phyloP scores from a whole-genome alignment of 2,329 filamentous ascomycete genomes.

The Sclerotinia spermophila region DNA sequence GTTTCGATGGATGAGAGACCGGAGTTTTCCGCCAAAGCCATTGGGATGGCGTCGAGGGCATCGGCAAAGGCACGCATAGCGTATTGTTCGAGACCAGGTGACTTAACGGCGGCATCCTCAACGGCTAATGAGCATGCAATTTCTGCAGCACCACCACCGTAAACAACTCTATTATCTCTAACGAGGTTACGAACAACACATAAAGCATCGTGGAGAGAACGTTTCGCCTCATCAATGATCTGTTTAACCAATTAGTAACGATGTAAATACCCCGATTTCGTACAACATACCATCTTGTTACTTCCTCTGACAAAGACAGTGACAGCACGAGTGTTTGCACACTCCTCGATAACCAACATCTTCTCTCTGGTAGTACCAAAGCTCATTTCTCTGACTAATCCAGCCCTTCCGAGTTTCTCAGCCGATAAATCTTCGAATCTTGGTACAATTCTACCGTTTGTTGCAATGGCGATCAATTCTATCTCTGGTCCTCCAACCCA shows the following conservation, averaged over 20 bases:
- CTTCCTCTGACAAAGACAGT: conserved; percentile 95
- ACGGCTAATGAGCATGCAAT: conserved; percentile 96
- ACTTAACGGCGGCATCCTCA: conserved; percentile 91
- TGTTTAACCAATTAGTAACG: conserved; percentile 41
- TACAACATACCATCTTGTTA: conserved; percentile 87
- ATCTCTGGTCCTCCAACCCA: conserved; percentile 99
- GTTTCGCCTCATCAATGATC: conserved; percentile 99
- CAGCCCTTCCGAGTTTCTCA: conserved; percentile 87
- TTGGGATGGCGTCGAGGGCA: conserved; percentile 86
- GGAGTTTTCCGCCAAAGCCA: conserved; percentile 97
- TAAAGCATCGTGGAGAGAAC: conserved; percentile 93
- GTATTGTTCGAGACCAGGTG: conserved; percentile 96
- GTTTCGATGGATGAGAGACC: conserved; percentile 95
- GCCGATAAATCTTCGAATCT: conserved; percentile 90
- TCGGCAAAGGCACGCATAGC: conserved; percentile 98
- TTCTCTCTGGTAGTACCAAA: conserved; percentile 98
- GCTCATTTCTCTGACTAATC: conserved; percentile 87
- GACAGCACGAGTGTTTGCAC: conserved; percentile 93
- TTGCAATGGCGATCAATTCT: conserved; percentile 96
- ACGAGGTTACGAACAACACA: conserved; percentile 98
- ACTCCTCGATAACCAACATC: conserved; percentile 99
- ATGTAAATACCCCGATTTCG: background rate
- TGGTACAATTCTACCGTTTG: conserved; percentile 95
- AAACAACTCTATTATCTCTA: conserved; percentile 92
- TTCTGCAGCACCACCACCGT: conserved; percentile 93